These are phyloP conservation scores for Clavispora fructus DNA, from an alignment of 805 yeast species.

Conservation along the genomic window DNA sequence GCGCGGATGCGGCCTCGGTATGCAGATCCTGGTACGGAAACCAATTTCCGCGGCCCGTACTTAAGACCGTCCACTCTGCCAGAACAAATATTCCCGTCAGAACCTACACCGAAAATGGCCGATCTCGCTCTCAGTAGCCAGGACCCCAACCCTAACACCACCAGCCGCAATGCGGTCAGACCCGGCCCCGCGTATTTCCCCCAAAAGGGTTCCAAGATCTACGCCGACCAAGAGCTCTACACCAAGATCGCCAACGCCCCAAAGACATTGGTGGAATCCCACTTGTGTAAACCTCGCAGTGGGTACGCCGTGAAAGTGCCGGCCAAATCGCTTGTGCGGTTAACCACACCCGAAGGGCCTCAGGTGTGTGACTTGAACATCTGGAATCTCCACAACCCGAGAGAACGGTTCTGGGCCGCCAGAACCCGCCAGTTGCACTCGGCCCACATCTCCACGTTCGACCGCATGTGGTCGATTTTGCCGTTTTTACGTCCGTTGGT, in stretches of 20 bases:
- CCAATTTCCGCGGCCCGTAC: neutral
- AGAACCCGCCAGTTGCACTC: conserved; percentile 62
- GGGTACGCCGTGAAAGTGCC: conserved; percentile 64
- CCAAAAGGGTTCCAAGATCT: conserved; percentile 47
- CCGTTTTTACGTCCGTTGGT: conserved; percentile 63
- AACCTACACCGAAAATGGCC: conserved; percentile 5
- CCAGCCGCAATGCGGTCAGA: conserved; percentile 32
- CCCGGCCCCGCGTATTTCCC: conserved; percentile 58
- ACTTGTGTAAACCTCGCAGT: conserved; percentile 48
- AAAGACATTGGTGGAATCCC: conserved; percentile 38
- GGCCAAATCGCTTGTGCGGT: conserved; percentile 52
- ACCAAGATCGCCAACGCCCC: conserved; percentile 38
- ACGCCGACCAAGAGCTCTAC: conserved; percentile 47
- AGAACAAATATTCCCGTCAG: neutral
- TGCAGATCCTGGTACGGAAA: too few species aligned
- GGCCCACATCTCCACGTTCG: conserved; percentile 56
- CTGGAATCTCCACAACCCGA: conserved; percentile 56
- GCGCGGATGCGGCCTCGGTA: too few species aligned
- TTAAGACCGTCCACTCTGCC: neutral
- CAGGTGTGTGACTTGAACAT: conserved; percentile 67
- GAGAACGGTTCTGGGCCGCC: conserved; percentile 67
- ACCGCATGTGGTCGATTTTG: conserved; percentile 59
- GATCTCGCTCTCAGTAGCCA: conserved; percentile 18
- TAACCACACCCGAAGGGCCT: conserved; percentile 64
- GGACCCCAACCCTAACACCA: conserved; percentile 23